These are phyloP conservation scores for Thelonectria blattea DNA, from an alignment of 2,329 filamentous ascomycete genomes.

Conservation along the genomic window DNA sequence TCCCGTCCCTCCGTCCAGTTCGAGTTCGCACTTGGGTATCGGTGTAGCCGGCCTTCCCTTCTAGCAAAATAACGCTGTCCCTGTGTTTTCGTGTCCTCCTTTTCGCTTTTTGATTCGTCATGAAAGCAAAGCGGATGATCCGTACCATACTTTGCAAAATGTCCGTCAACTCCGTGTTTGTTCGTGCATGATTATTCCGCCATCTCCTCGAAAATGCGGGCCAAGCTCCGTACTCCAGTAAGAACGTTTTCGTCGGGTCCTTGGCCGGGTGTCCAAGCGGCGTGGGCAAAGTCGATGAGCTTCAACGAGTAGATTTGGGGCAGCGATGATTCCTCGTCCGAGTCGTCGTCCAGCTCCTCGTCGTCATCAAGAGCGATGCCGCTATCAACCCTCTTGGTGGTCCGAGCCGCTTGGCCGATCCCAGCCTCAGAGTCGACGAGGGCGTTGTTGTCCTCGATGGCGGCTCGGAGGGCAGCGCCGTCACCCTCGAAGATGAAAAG, in stretches of 20 bases:
- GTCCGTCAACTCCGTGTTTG: constrained; percentile 26
- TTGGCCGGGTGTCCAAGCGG: constrained; percentile 78
- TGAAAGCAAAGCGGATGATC: neutral
- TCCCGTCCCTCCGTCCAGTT: constrained; percentile 26
- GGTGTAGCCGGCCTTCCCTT: constrained; percentile 31
- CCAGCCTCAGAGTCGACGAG: constrained; percentile 59
- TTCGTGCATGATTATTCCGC: constrained; percentile 39
- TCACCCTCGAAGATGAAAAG: constrained; percentile 71
- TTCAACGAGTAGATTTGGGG: constrained; percentile 80
- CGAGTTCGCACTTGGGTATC: constrained; percentile 36
- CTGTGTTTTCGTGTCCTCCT: constrained; percentile 17
- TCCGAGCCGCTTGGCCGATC: constrained; percentile 39
- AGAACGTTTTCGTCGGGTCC: constrained; percentile 88
- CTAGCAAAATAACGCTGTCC: constrained; percentile 28
- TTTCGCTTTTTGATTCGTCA: constrained; percentile 10
- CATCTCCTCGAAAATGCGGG: constrained; percentile 73
- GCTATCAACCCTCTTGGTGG: constrained; percentile 59
- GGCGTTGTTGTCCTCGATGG: constrained; percentile 61
- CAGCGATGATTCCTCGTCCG: constrained; percentile 50
- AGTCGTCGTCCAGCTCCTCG: constrained; percentile 55
- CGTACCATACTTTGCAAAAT: constrained; percentile 20
- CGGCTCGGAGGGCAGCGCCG: constrained; percentile 57
- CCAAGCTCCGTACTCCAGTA: constrained; percentile 73
- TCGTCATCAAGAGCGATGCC: constrained; percentile 58
- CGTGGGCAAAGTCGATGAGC: constrained; percentile 97